Base-by-base conservation (phyloP, 2,329 filamentous ascomycete genomes). In the Hypomyces rosellus region DNA sequence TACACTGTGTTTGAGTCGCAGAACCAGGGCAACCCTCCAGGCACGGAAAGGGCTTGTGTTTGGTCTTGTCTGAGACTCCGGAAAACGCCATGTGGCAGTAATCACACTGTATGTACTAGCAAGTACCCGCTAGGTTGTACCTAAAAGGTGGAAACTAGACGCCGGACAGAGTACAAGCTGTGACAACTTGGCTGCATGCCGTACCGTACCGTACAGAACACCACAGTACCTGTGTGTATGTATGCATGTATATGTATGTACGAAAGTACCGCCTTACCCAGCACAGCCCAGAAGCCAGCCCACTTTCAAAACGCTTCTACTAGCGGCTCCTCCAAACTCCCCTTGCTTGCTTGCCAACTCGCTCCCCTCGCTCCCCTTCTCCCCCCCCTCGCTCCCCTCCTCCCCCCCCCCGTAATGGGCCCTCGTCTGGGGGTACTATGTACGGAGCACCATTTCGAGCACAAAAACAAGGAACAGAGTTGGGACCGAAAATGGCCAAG, bases 21-120 rank as follows among this genome's bases (percentile, higher is more conserved):
- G 25, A 30, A 30, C 25, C 25, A 30, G 25, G 25, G 25, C 25
- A 30, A 30, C 25, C 49, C 38, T 38, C 36, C 36, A 18, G 36
- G 16, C 36, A 38, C 36, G 36, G 14, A 38, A n/a, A 38, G 36
- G 14, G 36, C 14, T 38, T 38, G 36, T 41, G 48, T 49, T 46
- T 38, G 43, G 46, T 44, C 38, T 38, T 51, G 49, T 51, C 49
- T 48, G 14, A 51, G 45, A 48, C 45, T 22, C 39, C 39, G 45
- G 34, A 40, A 43, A 12, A 34, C 15, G 49, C 49, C 49, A 51
- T 51, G 45, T 51, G 49, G 45, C 43, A 16, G 3, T 16, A 30
- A 5, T 43, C 48, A 40, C 30, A 30, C 25, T 30, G 25, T 30
- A 30, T 30, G 25, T 30, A 8, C 12, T 12, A n/a, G 12, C 14